Evolutionary conservation across 768 basidiomycete genomes (phyloP).

Genomic region (Naganishia vishniacii): DNA sequence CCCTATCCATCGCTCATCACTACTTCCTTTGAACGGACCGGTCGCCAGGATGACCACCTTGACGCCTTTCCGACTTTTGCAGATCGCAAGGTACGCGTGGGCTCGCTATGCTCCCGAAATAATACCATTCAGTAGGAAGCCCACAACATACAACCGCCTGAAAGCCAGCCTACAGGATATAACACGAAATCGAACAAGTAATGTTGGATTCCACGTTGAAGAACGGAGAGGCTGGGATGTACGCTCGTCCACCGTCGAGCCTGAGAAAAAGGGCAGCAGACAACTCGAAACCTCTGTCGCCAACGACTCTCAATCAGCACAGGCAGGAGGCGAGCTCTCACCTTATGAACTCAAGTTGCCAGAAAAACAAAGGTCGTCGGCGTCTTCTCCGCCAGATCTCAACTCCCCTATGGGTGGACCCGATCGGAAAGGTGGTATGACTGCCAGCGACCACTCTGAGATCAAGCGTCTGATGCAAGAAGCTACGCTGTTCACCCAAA

Average conservation of each 20-base stretch:
- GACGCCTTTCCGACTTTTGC: conserved; percentile 43
- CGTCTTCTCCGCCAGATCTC: conserved; percentile 14
- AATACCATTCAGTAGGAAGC: not conserved
- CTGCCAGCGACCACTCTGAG: conserved; percentile 26
- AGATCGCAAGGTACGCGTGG: conserved; percentile 40
- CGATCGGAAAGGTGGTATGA: conserved; percentile 17
- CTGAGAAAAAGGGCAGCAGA: not conserved
- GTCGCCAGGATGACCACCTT: conserved; percentile 32
- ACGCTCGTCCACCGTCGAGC: not conserved
- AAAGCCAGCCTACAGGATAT: conserved; percentile 29
- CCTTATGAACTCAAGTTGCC: not conserved
- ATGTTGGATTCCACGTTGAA: conserved; percentile 8
- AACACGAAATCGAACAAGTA: not conserved
- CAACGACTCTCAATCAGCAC: not conserved
- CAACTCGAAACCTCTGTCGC: not conserved
- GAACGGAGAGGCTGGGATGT: conserved; percentile 24
- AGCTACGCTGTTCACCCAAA: conserved; percentile 70
- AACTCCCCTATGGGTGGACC: conserved; percentile 31
- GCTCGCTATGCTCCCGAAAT: conserved; percentile 15
- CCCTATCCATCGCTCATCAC: not conserved
- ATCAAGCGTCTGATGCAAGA: conserved; percentile 59
- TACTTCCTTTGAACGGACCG: too few relatives aligned
- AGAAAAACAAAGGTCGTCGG: not conserved
- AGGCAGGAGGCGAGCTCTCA: not conserved
- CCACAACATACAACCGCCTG: conserved; percentile 21